Evolutionary conservation across 2,329 filamentous ascomycete species (phyloP).

Genomic region (Talaromyces sp.): DNA sequence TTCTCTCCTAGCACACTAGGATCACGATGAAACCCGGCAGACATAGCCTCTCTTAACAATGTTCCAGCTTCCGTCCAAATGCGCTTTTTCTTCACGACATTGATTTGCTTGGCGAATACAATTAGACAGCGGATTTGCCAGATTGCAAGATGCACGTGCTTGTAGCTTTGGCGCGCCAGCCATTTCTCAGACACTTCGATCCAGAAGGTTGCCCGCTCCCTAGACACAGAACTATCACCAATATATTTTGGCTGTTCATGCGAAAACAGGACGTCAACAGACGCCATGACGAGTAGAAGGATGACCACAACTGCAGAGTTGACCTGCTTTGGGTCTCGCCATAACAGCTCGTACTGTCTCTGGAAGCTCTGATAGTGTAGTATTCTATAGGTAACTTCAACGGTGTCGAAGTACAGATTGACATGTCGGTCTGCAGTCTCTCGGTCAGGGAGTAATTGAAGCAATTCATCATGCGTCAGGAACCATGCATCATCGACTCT

Average conservation of each 20-base stretch:
- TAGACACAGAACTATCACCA: slow-evolving; percentile 21
- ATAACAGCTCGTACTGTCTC: slow-evolving; percentile 24
- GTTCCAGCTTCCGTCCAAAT: slow-evolving; percentile 49
- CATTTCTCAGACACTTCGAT: slow-evolving; percentile 23
- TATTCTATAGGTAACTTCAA: slow-evolving; percentile 25
- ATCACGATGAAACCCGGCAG: slow-evolving; percentile 51
- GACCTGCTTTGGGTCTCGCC: slow-evolving; percentile 17
- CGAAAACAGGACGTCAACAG: slow-evolving; percentile 18
- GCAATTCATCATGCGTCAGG: slow-evolving; percentile 18
- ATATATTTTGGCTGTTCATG: slow-evolving; percentile 20
- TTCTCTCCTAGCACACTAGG: slow-evolving; percentile 37
- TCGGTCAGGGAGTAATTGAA: slow-evolving; percentile 23
- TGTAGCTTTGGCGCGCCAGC: slow-evolving; percentile 44
- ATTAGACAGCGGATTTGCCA: slow-evolving; percentile 52
- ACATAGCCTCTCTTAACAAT: slow-evolving; percentile 48
- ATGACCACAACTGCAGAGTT: slow-evolving; percentile 22
- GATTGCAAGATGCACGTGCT: slow-evolving; percentile 47
- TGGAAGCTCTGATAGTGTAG: slow-evolving; percentile 26
- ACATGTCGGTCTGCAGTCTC: slow-evolving; percentile 23
- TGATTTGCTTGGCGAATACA: slow-evolving; percentile 47
- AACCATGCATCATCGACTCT: slow-evolving; percentile 13
- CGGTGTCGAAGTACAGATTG: slow-evolving; percentile 24
- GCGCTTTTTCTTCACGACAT: slow-evolving; percentile 50
- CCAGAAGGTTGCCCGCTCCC: slow-evolving; percentile 23
- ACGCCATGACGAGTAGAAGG: slow-evolving; percentile 25